Percentiles rank a stretch among this genome's conserved stretches.
phyloP scores from a whole-genome alignment of 2,329 filamentous ascomycete species.

The Colletotrichum eremochloae region DNA sequence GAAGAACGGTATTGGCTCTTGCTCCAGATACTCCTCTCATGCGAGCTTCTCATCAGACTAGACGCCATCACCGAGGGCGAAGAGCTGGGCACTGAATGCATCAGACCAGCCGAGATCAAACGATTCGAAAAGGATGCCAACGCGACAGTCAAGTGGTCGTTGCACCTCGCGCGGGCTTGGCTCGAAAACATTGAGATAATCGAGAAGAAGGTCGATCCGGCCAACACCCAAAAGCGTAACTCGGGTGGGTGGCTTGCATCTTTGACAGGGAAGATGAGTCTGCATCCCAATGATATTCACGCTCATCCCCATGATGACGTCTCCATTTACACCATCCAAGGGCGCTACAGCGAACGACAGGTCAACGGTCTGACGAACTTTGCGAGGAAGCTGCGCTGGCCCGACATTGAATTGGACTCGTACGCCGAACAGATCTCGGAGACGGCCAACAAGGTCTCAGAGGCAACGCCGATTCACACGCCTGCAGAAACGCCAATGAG shows the following conservation, averaged over 20 bases:
- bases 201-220: slow-evolving; percentile 47
- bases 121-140: slow-evolving; percentile 74
- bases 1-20: slow-evolving; percentile 77
- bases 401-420: slow-evolving; percentile 67
- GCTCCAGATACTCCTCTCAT: slow-evolving; percentile 74
- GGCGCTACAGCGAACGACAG: slow-evolving; percentile 70
- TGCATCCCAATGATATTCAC: slow-evolving; percentile 53
- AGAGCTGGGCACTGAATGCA: slow-evolving; percentile 64
- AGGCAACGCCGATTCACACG: slow-evolving; percentile 57
- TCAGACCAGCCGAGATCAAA: slow-evolving; percentile 69
- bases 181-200: slow-evolving; percentile 75
- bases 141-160: slow-evolving; percentile 74
- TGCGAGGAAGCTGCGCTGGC: slow-evolving; percentile 73
- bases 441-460: slow-evolving; percentile 60
- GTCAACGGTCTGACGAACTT: slow-evolving; percentile 74
- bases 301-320: slow-evolving; percentile 46
- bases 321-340: slow-evolving; percentile 64
- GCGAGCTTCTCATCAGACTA: slow-evolving; percentile 74
- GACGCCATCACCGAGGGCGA: slow-evolving; percentile 74
- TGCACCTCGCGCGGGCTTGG: slow-evolving; percentile 74
- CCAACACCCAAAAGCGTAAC: slow-evolving; percentile 45
- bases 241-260: slow-evolving; percentile 68
- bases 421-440: slow-evolving; percentile 63
- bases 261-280: slow-evolving; percentile 67
- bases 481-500: slow-evolving; percentile 53